These are phyloP conservation scores for Agrostemma githago DNA, from an alignment of 148 eudicot genomes.

Conservation along the genomic window DNA sequence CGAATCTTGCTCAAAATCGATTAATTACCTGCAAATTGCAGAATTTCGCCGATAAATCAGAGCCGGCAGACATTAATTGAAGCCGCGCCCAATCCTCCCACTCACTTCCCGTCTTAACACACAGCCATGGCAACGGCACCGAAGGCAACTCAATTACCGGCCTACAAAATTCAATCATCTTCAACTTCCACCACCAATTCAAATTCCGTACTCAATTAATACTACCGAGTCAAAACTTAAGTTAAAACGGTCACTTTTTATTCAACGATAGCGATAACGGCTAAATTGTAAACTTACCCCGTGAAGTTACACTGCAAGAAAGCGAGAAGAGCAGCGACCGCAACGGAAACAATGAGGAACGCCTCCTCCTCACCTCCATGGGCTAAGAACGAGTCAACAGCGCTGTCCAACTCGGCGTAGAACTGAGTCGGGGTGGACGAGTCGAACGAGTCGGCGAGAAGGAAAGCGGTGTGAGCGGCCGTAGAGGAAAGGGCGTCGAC, in stretches of 20 bases:
- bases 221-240: not conserved
- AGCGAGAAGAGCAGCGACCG: slow-evolving; percentile 70
- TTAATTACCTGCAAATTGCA: slow-evolving; percentile 65
- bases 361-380: slow-evolving; percentile 26
- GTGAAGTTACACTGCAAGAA: slow-evolving; percentile 67
- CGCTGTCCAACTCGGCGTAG: slow-evolving; percentile 44
- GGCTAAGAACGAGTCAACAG: slow-evolving; percentile 38
- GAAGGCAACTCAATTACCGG: slow-evolving; percentile 62
- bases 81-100: slow-evolving; percentile 84
- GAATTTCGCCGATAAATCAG: slow-evolving; percentile 78
- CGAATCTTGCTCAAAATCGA: not conserved
- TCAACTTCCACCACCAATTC: not conserved
- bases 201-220: not conserved
- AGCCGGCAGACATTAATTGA: slow-evolving; percentile 72
- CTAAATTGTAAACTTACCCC: slow-evolving; percentile 44
- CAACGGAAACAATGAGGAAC: slow-evolving; percentile 47
- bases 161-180: slow-evolving; percentile 26
- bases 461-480: slow-evolving; percentile 38
- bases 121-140: slow-evolving; percentile 46
- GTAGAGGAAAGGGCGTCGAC: slow-evolving; percentile 55
- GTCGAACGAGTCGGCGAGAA: slow-evolving; percentile 25
- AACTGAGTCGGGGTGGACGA: slow-evolving; percentile 34
- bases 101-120: slow-evolving; percentile 31
- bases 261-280: too few species aligned
- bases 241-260: not conserved